Percentiles rank a stretch among this genome's conserved stretches.
These are phyloP conservation scores for Baorangia bicolor DNA, from an alignment of 768 basidiomycete species.

Conservation along the genomic window DNA sequence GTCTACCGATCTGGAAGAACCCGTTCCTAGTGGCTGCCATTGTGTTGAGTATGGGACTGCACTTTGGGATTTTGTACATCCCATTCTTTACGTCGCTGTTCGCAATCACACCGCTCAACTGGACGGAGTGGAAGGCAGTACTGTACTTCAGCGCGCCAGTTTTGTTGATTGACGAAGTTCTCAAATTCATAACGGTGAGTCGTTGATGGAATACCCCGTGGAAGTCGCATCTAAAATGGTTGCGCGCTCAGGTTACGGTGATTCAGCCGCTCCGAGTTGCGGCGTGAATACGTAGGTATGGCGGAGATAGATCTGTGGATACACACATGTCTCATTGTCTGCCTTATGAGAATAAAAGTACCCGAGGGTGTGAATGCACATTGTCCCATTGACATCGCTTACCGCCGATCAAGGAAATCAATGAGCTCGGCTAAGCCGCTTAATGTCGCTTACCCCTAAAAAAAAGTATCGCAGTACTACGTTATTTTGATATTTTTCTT, in stretches of 20 bases:
- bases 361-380: neutral
- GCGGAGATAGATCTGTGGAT: neutral
- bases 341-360: neutral
- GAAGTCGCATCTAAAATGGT: constrained; percentile 1
- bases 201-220: neutral
- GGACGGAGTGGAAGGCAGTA: constrained; percentile 94
- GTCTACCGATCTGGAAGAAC: constrained; percentile 92
- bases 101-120: constrained; percentile 91
- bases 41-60: constrained; percentile 86
- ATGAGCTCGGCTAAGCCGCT: no score
- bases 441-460: no score
- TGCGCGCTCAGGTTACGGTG: constrained; percentile 45
- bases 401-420: no score
- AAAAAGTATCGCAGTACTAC: no score
- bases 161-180: constrained; percentile 81
- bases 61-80: constrained; percentile 94
- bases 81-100: constrained; percentile 93
- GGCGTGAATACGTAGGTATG: neutral
- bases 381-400: no score
- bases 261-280: constrained; percentile 51
- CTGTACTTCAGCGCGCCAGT: constrained; percentile 86
- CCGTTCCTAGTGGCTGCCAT: constrained; percentile 89
- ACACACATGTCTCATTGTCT: neutral
- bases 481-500: no score
- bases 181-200: constrained; percentile 81